phyloP scores from a whole-genome alignment of 2,329 filamentous ascomycete species.

The Elsinoe perseae region DNA sequence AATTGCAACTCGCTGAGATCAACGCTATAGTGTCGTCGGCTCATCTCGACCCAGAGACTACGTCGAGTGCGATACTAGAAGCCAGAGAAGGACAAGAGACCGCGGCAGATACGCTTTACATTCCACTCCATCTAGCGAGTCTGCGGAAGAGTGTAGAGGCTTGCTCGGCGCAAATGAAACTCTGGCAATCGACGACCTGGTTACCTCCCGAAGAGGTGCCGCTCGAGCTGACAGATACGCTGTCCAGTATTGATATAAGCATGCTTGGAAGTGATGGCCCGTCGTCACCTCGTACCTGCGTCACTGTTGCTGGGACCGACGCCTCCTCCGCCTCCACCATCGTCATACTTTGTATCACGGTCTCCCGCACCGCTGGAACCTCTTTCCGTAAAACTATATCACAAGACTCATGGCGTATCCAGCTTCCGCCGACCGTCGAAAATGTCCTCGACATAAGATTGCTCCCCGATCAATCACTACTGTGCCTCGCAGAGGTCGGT shows the following conservation, averaged over 20 bases:
- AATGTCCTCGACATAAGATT: neutral
- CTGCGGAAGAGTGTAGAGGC: neutral
- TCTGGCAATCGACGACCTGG: conserved; percentile 14
- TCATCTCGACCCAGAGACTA: neutral
- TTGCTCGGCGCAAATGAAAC: conserved; percentile 9
- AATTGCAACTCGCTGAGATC: neutral
- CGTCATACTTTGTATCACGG: neutral
- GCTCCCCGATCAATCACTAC: neutral
- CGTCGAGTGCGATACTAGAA: neutral
- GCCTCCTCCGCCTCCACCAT: neutral
- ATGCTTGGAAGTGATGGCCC: neutral
- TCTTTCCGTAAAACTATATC: neutral
- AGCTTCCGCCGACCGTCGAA: neutral
- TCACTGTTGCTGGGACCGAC: neutral
- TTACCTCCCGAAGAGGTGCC: neutral
- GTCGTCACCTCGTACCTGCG: neutral
- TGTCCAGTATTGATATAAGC: neutral
- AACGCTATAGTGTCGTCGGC: neutral
- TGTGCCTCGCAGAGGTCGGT: neutral
- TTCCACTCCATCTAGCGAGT: conserved; percentile 1
- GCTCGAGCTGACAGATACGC: neutral
- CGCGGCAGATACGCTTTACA: neutral
- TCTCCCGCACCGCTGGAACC: neutral
- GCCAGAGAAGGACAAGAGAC: neutral
- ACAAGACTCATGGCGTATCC: neutral